Evolutionary conservation across 345 rosid species (phyloP), one percentile per base, ranked within the genome.

Genomic region (Eucalyptus curtisii): DNA sequence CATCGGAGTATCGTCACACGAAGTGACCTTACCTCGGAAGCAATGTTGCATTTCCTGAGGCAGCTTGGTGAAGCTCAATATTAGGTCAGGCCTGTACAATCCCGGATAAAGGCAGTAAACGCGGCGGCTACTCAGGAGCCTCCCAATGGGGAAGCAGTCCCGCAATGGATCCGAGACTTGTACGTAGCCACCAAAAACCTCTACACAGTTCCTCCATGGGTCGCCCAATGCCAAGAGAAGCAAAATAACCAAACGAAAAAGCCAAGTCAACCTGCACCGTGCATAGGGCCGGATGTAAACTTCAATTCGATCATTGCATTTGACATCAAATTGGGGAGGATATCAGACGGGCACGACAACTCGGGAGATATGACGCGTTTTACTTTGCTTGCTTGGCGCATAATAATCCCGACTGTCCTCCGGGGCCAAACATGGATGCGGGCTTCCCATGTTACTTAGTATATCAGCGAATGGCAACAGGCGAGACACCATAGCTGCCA

Each of bases 121-220:
- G 57, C 25, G 96, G 92, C 42, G 92, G 94, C 19, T 93, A 93
- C 86, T 16, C 94, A 4, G 92, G 94, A 53, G 94, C 92, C 17
- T 92, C 93, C 16, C 61, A 91, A 42, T 93, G 94, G 93, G 94
- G 94, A 55, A 94, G 96, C 92, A 93, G 93, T 88, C 95, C 94
- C 30, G 86, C 92, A 30, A 94, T 91, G 16, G 94, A 92, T 57
- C 49, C n/a, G 9, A n/a, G 2, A 37, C 13, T 94, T 92, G 55
- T 94, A 90, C 79, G 89, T 91, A 8, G 95, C 80, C 52, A 92
- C 93, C 6, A 91, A 94, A 50, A 92, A 94, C 87, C 94, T 94
- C 57, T 92, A 92, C 90, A 71, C 89, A 1, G 94, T 90, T 24
- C 92, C 95, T 44, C 88, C 88, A 10, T 88, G 89, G 17, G 95